Base-by-base conservation (phyloP, 2,329 filamentous ascomycete species). In the Arthroderma sp. region DNA sequence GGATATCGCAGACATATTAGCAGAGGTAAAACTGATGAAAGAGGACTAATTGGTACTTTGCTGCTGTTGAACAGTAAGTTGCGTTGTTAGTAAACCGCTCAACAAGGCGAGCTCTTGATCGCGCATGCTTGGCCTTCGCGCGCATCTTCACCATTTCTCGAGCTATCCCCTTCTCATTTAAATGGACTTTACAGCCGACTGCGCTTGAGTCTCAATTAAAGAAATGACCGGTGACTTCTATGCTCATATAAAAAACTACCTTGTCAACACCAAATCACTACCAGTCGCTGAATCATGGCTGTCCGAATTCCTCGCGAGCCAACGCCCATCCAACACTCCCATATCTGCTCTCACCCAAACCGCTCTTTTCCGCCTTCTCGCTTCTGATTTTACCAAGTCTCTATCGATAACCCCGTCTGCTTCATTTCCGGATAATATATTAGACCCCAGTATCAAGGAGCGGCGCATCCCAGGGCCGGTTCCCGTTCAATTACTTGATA, bases 401-500 rank as follows among this genome's bases (percentile, higher is more conserved):
- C 65, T 80, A 9, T 22, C 48, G 53, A 37, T 43, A 6, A 1
- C 53, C 55, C 31, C 69, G 11, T 50, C 63, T 49, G 48, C 60
- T 41, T 53, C 66, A 1, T 68, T 87, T 3, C 84, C 87, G 0
- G 45, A 63, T 0, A 71, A 75, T 50, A 64, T 80, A n/a, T 64
- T 69, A 40, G 68, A 76, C 51, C 68, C 74, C 0, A 64, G 67
- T 3, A 61, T 73, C 6, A 70, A 74, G 50, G 77, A 85, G 47
- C 63, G 68, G 3, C 66, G 64, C 0, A 66, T 96, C 0, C 49
- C 66, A 0, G 71, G 71, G 1, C 75, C 85, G 30, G 70, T 89
- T 1, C 70, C 82, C 3, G 81, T 91, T 1, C 91, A 96, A 62
- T 76, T 96, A 1, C 67, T 94, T 1, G 87, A 93, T 54, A 71